phyloP scores from a whole-genome alignment of 495 filamentous ascomycete species.

The Aspergillus biplanus region DNA sequence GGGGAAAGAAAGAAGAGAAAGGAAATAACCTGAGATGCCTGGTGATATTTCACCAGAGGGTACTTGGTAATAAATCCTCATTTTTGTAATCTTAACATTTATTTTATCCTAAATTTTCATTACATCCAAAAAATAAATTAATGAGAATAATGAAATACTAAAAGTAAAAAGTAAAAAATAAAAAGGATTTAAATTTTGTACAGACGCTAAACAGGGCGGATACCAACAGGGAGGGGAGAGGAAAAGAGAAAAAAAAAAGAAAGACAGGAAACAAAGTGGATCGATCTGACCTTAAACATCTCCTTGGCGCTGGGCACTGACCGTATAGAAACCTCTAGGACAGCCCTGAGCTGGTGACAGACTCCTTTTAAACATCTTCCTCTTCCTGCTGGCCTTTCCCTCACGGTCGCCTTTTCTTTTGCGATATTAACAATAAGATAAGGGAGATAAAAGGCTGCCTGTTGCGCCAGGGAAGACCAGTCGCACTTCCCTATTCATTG shows the following conservation, averaged over 20 bases:
- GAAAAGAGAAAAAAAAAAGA: background rate
- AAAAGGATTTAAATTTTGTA: background rate
- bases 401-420: conserved; percentile 2
- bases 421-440: background rate
- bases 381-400: conserved; percentile 1
- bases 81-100: background rate
- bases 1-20: background rate
- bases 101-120: conserved; percentile 13
- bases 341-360: conserved; percentile 14
- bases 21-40: background rate
- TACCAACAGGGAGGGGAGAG: conserved; percentile 18
- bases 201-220: conserved; percentile 17
- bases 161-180: background rate
- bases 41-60: too few relatives aligned
- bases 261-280: conserved; percentile 28
- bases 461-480: background rate
- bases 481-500: too few relatives aligned
- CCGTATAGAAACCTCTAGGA: conserved; percentile 20
- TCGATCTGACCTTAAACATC: conserved; percentile 34
- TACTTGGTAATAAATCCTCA: background rate
- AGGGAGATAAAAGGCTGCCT: background rate
- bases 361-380: background rate
- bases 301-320: conserved; percentile 20
- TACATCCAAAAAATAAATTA: conserved; percentile 11
- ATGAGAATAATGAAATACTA: background rate